A percentile compares a stretch with the other conserved stretches of the same genome.
phyloP scores from a whole-genome alignment of 208 protist species.

The Naegleria gruberi region DNA sequence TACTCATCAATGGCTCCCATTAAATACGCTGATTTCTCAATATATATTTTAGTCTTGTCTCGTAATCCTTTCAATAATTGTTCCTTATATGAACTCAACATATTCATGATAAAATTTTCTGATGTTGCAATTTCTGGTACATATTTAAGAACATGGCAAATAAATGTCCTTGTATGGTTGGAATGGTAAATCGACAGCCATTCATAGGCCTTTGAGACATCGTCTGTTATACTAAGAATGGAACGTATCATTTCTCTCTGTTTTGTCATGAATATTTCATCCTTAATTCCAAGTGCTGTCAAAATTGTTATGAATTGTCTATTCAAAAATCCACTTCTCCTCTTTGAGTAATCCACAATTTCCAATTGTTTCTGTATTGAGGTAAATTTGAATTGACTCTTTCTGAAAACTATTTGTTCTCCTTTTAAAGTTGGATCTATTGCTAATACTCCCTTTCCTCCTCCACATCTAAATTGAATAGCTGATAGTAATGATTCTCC shows the following conservation, averaged over 20 bases:
- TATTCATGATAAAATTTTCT: background rate
- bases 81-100: background rate
- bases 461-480: background rate
- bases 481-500: background rate
- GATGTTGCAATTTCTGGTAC: background rate
- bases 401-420: background rate
- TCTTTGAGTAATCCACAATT: background rate
- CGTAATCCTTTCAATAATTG: background rate
- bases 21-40: background rate
- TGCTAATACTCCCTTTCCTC: background rate
- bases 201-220: background rate
- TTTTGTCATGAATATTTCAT: background rate
- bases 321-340: background rate
- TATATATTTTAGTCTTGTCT: background rate
- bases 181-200: background rate
- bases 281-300: background rate
- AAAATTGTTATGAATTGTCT: background rate
- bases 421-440: background rate
- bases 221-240: background rate
- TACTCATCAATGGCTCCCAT: background rate
- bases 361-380: background rate
- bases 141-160: background rate
- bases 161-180: background rate
- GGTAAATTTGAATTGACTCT: background rate
- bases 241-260: background rate